Evolutionary conservation across 306 rosid genomes (phyloP), one percentile per base, ranked within the genome.

Genomic region (Vigna unguiculata): DNA sequence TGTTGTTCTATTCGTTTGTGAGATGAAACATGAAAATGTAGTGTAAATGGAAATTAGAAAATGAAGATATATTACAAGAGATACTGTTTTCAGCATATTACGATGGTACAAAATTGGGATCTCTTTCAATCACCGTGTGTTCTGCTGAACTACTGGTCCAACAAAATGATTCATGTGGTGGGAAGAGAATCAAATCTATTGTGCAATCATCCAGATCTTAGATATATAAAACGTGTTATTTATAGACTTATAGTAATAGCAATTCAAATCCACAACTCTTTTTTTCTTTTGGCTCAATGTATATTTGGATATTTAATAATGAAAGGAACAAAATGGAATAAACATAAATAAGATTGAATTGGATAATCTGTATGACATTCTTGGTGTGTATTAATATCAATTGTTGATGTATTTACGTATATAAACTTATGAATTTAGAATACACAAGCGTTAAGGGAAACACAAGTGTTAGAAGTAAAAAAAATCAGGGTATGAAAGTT

Each of bases 121-220:
- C 11, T 69, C 38, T 68, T 58, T 20, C 12, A 14, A 14, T 57
- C 62, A 58, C 63, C 47, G 75, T 40, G 20, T 59, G 62, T 34
- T 74, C 14, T n/a, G 22, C 48, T 9, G 0, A 41, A 45, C 59
- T 61, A 15, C 16, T 12, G 82, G 34, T 49, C 70, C 76, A 2
- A 46, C 3, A 36, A 48, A 59, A 59, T 40, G 4, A n/a, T 32
- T 6, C 47, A 62, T 62, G 7, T 28, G 21, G 30, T 47, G n/a
- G 58, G 28, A 20, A 57, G 57, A 58, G 40, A 59, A 70, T 47
- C 54, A 70, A 78, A 78, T n/a, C n/a, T 36, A 32, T 12, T 77
- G 36, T 43, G 77, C 36, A 58, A 51, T 69, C 69, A 78, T 45
- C 30, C 52, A 57, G 19, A 68, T 57, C 60, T 67, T 77, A 13